Evolutionary conservation across 2,329 filamentous ascomycete species (phyloP), one percentile per base, ranked within the genome.

Genomic region (Dactylellina drechsleri): DNA sequence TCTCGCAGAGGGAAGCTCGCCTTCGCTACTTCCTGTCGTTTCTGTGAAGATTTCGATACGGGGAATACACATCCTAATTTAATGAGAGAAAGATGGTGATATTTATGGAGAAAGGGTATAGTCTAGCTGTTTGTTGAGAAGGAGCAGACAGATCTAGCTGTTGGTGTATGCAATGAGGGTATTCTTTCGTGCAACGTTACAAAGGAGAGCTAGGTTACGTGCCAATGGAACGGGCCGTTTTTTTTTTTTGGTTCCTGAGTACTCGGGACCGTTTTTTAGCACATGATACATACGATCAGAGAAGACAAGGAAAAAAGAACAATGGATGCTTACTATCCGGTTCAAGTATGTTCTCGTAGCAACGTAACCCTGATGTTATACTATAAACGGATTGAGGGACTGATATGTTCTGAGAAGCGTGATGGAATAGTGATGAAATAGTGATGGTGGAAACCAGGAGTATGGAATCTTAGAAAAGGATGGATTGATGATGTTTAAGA

Each of bases 21-120:
- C 62, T 26, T 54, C 68, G 2, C 1, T 47, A 13, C n/a, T 23
- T 43, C 50, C 61, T 43, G 43, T 16, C 23, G 62, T 66, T 45
- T 74, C 68, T 15, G 61, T 66, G 20, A 66, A 62, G n/a, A 74
- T 47, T 47, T 74, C 68, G 12, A 74, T 64, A 40, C 50, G 68
- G 16, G 68, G 68, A 56, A 74, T 74, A 41, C 68, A 74, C 68
- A 74, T 74, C 13, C 56, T 57, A 26, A n/a, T n/a, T n/a, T 2
- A 16, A 15, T 13, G 18, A 10, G 23, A 49, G 49, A 57, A 15
- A 28, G 3, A 7, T 28, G 26, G 26, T 28, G 26, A 28, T 28
- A 28, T 28, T 28, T 28, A 28, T 28, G 26, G 7, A 28, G 26
- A 28, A 28, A n/a, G n/a, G n/a, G n/a, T 28, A 28, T 28, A 28